Evolutionary conservation across 2,329 filamentous ascomycete genomes (phyloP).

Genomic region (Pseudomassariella vexata): DNA sequence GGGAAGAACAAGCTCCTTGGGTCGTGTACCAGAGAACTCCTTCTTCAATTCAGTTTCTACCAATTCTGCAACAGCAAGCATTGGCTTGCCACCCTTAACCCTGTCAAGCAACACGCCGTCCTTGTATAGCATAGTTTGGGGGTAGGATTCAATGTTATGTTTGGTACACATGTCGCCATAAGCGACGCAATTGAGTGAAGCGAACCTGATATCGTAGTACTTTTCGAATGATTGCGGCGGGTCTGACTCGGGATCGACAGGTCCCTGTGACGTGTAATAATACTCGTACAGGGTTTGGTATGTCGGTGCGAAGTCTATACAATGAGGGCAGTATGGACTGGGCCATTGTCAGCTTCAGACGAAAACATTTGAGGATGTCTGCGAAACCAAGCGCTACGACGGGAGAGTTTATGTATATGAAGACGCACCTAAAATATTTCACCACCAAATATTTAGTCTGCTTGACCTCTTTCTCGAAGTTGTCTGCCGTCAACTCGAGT

Average conservation of each 20-base stretch:
- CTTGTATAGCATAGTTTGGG: slow-evolving; percentile 74
- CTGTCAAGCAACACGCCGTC: slow-evolving; percentile 63
- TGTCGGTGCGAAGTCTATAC: slow-evolving; percentile 70
- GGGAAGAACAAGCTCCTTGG: slow-evolving; percentile 62
- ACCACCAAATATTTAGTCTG: slow-evolving; percentile 47
- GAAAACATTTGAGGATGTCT: slow-evolving; percentile 1
- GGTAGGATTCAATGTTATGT: slow-evolving; percentile 64
- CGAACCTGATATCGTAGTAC: slow-evolving; percentile 89
- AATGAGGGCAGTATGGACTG: slow-evolving; percentile 65
- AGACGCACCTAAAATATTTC: slow-evolving; percentile 61
- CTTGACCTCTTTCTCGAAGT: slow-evolving; percentile 51
- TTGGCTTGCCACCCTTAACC: slow-evolving; percentile 61
- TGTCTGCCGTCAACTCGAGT: slow-evolving; percentile 52
- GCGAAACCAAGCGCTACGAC: background rate
- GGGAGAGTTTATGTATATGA: slow-evolving; percentile 4
- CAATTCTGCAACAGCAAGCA: slow-evolving; percentile 60
- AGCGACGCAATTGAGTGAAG: slow-evolving; percentile 76
- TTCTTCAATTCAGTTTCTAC: slow-evolving; percentile 74
- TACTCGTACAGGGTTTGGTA: slow-evolving; percentile 94
- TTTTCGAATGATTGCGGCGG: slow-evolving; percentile 56
- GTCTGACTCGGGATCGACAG: slow-evolving; percentile 48
- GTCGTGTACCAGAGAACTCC: slow-evolving; percentile 75
- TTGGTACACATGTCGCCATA: slow-evolving; percentile 71
- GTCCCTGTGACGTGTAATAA: slow-evolving; percentile 80
- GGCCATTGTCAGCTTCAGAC: slow-evolving; percentile 18